These are phyloP conservation scores for Telfairia occidentalis DNA, from an alignment of 331 rosid genomes.

Conservation along the genomic window DNA sequence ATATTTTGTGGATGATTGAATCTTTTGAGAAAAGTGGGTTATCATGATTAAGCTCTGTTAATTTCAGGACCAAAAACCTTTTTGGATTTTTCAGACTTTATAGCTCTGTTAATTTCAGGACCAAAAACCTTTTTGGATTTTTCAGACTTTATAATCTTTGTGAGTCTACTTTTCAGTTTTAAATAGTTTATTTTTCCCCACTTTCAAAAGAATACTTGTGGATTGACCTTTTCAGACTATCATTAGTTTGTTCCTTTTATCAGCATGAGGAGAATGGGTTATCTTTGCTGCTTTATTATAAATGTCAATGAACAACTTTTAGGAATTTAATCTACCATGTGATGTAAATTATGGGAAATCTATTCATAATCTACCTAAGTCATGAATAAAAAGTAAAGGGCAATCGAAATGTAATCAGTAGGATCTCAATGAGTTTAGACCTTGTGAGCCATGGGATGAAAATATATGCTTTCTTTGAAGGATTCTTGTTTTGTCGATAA, in stretches of 20 bases:
- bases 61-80: background rate
- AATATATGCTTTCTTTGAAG: conserved; percentile 4
- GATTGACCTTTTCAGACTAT: background rate
- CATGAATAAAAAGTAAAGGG: background rate
- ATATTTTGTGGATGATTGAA: conserved; percentile 28
- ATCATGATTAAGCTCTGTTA: conserved; percentile 29
- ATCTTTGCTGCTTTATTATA: conserved; percentile 1
- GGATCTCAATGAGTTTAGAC: background rate
- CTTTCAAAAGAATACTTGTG: background rate
- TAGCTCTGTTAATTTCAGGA: conserved; percentile 9
- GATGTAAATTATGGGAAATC: background rate
- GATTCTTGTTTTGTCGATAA: background rate
- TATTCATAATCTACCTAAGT: no score
- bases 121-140: background rate
- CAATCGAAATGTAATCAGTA: background rate
- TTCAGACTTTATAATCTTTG: background rate
- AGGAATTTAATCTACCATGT: background rate
- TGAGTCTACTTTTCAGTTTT: conserved; percentile 4
- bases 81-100: background rate
- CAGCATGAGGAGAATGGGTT: background rate
- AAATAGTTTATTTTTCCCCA: conserved; percentile 1
- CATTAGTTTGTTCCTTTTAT: background rate
- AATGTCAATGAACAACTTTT: background rate
- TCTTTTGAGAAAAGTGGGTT: conserved; percentile 30
- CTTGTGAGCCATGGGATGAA: background rate